Conservation (phyloP, 495 filamentous ascomycete species). For the Corynascus novoguineensis region DNA sequence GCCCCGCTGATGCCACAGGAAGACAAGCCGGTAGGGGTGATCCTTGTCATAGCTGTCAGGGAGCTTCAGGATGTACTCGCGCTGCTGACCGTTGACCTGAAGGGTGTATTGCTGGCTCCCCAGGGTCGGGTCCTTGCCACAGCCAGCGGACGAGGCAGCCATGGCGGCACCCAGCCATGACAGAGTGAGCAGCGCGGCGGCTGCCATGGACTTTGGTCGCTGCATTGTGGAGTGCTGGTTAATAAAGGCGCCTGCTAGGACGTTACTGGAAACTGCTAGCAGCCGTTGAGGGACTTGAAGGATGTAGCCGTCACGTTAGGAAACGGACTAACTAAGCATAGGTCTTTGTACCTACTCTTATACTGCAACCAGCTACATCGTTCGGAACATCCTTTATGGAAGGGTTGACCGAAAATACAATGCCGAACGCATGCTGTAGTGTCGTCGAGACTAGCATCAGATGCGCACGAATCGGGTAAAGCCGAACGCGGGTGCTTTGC, state of each 20-base stretch:
- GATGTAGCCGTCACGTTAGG: not conserved
- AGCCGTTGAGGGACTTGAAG: no score
- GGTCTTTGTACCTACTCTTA: not conserved
- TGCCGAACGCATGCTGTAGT: not conserved
- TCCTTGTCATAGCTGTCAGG: conserved; percentile 42
- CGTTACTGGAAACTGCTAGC: not conserved
- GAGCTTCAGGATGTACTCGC: conserved; percentile 37
- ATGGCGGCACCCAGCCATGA: not conserved
- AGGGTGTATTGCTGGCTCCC: conserved; percentile 28
- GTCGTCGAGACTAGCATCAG: not conserved
- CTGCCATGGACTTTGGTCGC: not conserved
- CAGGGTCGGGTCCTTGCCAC: conserved; percentile 36
- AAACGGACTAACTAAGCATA: not conserved
- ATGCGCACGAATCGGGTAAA: not conserved
- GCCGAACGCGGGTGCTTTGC: no score
- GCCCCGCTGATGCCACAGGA: conserved; percentile 38
- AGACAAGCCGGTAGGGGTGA: conserved; percentile 39
- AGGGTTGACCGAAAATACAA: not conserved
- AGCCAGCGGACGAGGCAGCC: conserved; percentile 32
- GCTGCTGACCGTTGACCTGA: conserved; percentile 26
- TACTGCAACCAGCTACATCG: not conserved
- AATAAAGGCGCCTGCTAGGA: not conserved
- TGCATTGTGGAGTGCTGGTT: not conserved
- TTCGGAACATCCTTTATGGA: not conserved
- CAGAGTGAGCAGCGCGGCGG: not conserved